phyloP scores from a whole-genome alignment of 306 rosid genomes.

The Castanea mollissima region DNA sequence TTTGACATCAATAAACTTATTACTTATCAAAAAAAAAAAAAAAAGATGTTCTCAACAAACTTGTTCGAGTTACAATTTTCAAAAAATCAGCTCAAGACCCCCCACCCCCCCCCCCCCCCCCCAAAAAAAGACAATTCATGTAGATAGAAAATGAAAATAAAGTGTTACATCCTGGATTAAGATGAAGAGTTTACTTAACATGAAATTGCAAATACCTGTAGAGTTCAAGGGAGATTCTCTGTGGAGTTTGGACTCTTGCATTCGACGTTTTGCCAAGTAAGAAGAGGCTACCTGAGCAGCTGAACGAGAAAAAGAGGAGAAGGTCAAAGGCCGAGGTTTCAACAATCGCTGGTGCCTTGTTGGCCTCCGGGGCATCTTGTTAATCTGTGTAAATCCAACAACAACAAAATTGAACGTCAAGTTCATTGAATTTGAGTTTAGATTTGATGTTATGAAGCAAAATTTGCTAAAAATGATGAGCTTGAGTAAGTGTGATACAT shows the following conservation, averaged over 20 bases:
- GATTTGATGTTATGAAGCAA: neutral
- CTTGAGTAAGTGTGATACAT: neutral
- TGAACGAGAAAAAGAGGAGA: constrained; percentile 62
- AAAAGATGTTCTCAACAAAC: too few species aligned
- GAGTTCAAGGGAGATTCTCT: constrained; percentile 22
- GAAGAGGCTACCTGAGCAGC: constrained; percentile 36
- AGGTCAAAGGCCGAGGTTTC: constrained; percentile 51
- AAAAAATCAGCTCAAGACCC: too few species aligned
- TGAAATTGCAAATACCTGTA: constrained; percentile 20
- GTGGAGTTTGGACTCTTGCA: constrained; percentile 2
- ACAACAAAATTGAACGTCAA: neutral
- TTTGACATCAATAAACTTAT: too few species aligned
- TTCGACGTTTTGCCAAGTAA: constrained; percentile 19
- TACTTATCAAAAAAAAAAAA: too few species aligned
- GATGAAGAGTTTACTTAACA: neutral
- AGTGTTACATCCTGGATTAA: neutral
- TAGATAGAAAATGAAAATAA: neutral
- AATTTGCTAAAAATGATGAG: neutral
- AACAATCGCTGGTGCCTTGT: constrained; percentile 22
- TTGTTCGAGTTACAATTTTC: too few species aligned
- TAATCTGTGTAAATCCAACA: neutral
- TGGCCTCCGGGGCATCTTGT: constrained; percentile 52
- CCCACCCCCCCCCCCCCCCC: too few species aligned
- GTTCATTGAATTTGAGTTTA: neutral
- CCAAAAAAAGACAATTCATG: neutral